These are phyloP conservation scores for Zymoseptoria ardabiliae DNA, from an alignment of 2,329 filamentous ascomycete species.

Conservation along the genomic window DNA sequence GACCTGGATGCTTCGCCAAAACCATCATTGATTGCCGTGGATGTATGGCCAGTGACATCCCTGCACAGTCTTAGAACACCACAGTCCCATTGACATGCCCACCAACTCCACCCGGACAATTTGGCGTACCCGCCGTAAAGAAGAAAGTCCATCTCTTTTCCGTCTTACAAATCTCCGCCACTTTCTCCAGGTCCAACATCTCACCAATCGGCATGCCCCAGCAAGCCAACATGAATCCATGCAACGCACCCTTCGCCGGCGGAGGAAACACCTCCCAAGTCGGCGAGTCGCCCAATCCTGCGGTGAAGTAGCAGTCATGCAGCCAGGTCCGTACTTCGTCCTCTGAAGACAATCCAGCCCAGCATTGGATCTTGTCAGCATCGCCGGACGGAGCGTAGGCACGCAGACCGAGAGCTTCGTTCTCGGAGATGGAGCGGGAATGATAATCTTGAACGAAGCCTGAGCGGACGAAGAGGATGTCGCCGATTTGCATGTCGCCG, in stretches of 20 bases:
- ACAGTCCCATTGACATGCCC: conserved; percentile 40
- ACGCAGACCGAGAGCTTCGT: conserved; percentile 33
- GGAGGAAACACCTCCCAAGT: conserved; percentile 59
- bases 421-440: conserved; percentile 26
- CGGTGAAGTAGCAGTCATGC: conserved; percentile 62
- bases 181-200: conserved; percentile 48
- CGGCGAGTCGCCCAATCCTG: conserved; percentile 56
- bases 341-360: conserved; percentile 47
- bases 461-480: conserved; percentile 59
- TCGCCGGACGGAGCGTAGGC: conserved; percentile 39
- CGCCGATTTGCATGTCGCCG: conserved; percentile 51
- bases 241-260: conserved; percentile 35
- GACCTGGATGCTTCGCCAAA: too few species aligned
- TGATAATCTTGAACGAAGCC: conserved; percentile 56
- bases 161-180: conserved; percentile 49
- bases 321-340: conserved; percentile 56
- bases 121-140: conserved; percentile 53
- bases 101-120: conserved; percentile 47
- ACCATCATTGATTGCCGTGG: not conserved
- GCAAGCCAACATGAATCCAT: conserved; percentile 43
- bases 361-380: conserved; percentile 31
- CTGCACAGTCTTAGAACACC: conserved; percentile 22
- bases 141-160: conserved; percentile 53
- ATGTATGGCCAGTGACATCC: not conserved
- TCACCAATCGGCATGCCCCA: conserved; percentile 52